Evolutionary conservation across 106 monocot genomes (phyloP).

Genomic region (Allium sativum): DNA sequence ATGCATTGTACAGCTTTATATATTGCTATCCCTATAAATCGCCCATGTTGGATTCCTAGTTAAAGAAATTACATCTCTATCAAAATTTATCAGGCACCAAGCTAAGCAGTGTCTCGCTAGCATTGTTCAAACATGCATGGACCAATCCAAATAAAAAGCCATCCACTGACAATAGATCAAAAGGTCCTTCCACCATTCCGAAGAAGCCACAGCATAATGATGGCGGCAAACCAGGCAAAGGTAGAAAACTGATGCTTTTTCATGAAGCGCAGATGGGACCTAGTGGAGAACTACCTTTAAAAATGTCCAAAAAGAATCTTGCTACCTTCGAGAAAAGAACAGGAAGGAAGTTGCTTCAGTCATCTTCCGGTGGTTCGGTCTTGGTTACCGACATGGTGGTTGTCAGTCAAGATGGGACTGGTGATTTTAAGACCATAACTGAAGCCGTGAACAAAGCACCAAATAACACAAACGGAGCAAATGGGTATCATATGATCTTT

Average conservation of each 20-base stretch:
- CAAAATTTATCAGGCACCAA: too few relatives aligned
- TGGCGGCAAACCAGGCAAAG: neutral
- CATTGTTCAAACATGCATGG: too few relatives aligned
- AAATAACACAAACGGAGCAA: constrained; percentile 11
- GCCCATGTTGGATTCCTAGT: too few relatives aligned
- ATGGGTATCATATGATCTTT: constrained; percentile 26
- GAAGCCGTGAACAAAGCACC: constrained; percentile 44
- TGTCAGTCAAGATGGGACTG: constrained; percentile 36
- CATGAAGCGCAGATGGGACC: constrained; percentile 9
- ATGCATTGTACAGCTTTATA: too few relatives aligned
- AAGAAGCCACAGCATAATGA: neutral
- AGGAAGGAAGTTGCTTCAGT: constrained; percentile 24
- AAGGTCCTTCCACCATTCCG: too few relatives aligned
- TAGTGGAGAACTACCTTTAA: constrained; percentile 17
- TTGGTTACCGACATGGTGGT: constrained; percentile 23
- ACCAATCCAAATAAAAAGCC: too few relatives aligned
- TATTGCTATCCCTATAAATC: too few relatives aligned
- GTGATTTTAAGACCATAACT: constrained; percentile 38
- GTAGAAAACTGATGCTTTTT: constrained; percentile 17
- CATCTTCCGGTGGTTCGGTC: constrained; percentile 5
- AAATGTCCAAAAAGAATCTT: constrained; percentile 11
- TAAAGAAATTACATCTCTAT: too few relatives aligned
- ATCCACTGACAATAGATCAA: too few relatives aligned
- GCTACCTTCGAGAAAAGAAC: constrained; percentile 21
- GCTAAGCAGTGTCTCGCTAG: too few relatives aligned